phyloP scores from a whole-genome alignment of 257 asterid genomes.

The Pogostemon cablin region DNA sequence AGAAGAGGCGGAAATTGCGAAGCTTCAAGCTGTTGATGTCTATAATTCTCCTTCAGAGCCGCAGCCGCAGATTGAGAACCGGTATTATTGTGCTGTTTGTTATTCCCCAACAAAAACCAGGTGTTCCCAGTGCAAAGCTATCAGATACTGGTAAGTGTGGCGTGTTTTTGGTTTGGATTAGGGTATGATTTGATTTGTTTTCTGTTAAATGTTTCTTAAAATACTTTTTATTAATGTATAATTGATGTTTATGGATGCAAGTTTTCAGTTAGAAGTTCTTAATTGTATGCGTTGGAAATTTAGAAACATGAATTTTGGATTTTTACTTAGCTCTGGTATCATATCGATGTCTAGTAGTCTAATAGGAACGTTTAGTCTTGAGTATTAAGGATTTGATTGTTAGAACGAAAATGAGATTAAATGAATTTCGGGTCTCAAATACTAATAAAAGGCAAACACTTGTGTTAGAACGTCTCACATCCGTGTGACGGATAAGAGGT shows the following conservation, averaged over 20 bases:
- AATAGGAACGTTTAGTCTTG: not conserved
- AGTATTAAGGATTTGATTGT: not conserved
- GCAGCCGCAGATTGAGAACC: slow-evolving; percentile 34
- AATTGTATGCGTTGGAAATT: slow-evolving; percentile 6
- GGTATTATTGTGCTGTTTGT: slow-evolving; percentile 47
- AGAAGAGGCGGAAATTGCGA: slow-evolving; percentile 45
- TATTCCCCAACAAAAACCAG: slow-evolving; percentile 44
- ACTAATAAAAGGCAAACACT: no score
- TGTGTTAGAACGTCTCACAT: no score
- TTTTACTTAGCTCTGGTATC: not conserved
- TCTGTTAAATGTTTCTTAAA: not conserved
- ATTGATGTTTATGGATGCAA: not conserved
- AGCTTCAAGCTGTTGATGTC: slow-evolving; percentile 33
- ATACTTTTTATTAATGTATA: not conserved
- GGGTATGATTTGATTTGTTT: not conserved
- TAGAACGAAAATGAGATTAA: not conserved
- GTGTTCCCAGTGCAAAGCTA: slow-evolving; percentile 53
- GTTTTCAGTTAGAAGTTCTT: not conserved
- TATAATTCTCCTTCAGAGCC: slow-evolving; percentile 31
- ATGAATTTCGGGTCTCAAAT: not conserved
- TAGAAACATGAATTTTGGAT: not conserved
- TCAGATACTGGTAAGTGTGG: slow-evolving; percentile 50
- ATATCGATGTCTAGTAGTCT: not conserved
- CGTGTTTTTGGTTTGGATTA: not conserved
- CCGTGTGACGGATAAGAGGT: no score